Evolutionary conservation across 2,329 filamentous ascomycete genomes (phyloP).

Genomic region (Scortechinia acanthostroma): DNA sequence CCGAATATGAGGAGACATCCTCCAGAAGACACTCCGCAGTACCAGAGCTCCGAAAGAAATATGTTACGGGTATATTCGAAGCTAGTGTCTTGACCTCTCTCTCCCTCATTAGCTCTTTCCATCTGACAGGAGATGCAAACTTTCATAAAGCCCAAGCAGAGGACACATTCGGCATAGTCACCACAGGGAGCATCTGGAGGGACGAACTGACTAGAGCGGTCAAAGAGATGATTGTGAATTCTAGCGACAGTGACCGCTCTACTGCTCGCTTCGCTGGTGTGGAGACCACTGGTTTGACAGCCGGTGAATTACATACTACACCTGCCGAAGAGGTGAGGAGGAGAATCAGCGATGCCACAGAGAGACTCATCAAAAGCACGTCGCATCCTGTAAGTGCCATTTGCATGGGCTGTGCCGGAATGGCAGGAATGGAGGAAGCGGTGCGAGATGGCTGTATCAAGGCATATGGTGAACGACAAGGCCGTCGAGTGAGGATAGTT

Average conservation of each 20-base stretch:
- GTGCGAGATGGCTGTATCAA: conserved; percentile 52
- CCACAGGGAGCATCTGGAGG: conserved; percentile 60
- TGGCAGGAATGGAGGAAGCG: conserved; percentile 59
- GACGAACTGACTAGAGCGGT: conserved; percentile 46
- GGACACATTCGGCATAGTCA: conserved; percentile 58
- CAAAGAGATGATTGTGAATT: conserved; percentile 37
- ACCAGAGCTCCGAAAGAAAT: conserved; percentile 15
- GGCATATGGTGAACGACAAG: conserved; percentile 40
- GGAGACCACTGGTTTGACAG: conserved; percentile 57
- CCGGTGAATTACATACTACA: conserved; percentile 53
- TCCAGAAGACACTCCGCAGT: neutral
- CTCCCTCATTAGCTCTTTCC: conserved; percentile 16
- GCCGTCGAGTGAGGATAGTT: conserved; percentile 43
- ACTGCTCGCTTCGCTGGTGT: conserved; percentile 48
- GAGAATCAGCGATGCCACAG: conserved; percentile 55
- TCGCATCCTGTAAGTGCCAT: conserved; percentile 40
- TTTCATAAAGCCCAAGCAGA: conserved; percentile 2
- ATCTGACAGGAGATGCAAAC: neutral
- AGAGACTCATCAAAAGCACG: conserved; percentile 36
- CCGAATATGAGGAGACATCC: neutral
- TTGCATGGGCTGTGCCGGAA: conserved; percentile 63
- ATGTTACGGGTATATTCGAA: conserved; percentile 65
- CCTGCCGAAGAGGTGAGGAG: conserved; percentile 42
- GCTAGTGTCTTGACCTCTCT: conserved; percentile 40
- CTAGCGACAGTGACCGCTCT: conserved; percentile 10